phyloP scores from a whole-genome alignment of 371 early-diverging fungal species.

The Mucor piriformis region DNA sequence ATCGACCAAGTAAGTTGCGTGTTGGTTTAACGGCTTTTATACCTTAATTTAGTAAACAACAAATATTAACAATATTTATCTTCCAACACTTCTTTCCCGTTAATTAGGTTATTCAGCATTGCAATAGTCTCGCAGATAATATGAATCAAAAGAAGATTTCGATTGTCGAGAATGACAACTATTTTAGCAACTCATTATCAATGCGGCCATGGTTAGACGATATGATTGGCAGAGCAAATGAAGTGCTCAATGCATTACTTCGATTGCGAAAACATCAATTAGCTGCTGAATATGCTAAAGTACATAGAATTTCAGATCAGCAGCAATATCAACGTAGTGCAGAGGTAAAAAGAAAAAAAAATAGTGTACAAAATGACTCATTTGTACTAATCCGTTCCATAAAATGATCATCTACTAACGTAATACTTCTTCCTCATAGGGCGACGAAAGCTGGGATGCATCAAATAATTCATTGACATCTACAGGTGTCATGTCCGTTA shows the following conservation, averaged over 20 bases:
- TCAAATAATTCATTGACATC: conserved; percentile 1
- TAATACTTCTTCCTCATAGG: not conserved
- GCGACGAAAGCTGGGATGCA: not conserved
- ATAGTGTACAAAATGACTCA: conserved; percentile 13
- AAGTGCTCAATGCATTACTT: conserved; percentile 45
- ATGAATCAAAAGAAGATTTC: conserved; percentile 22
- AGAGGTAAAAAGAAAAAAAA: conserved; percentile 9
- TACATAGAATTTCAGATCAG: conserved; percentile 6
- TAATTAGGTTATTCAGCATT: conserved; percentile 37
- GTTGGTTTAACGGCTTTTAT: conserved; percentile 7
- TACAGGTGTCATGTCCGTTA: conserved; percentile 4
- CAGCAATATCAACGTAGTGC: not conserved
- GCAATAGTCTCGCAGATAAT: conserved; percentile 31
- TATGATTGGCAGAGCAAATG: conserved; percentile 47
- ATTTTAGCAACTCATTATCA: conserved; percentile 4
- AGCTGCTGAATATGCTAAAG: conserved; percentile 17
- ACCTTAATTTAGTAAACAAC: not conserved
- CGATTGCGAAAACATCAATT: conserved; percentile 49
- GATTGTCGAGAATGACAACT: conserved; percentile 10
- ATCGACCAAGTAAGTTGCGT: conserved; percentile 30
- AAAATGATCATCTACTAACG: not conserved
- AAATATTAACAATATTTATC: not conserved
- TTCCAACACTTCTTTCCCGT: no score
- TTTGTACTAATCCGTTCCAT: conserved; percentile 14
- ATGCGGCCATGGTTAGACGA: conserved; percentile 47